These are phyloP conservation scores for Wickerhamiella kurtzmanii DNA, from an alignment of 805 yeast species.

Conservation along the genomic window DNA sequence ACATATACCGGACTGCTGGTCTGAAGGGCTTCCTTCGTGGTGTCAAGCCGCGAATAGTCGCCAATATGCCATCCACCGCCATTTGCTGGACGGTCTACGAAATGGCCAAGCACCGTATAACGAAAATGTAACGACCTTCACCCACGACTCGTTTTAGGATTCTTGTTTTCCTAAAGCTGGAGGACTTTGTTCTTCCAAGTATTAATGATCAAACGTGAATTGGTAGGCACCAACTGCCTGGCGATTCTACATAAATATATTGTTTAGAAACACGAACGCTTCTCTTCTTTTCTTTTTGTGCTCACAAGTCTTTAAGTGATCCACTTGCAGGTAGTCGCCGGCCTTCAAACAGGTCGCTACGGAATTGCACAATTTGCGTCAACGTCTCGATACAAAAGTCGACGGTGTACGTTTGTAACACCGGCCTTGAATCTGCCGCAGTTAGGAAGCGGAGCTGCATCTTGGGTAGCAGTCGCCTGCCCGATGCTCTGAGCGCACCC, in stretches of 20 bases:
- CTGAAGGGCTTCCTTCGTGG: conserved; percentile 67
- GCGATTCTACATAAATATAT: no score
- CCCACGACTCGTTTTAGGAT: neutral
- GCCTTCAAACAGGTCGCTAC: conserved; percentile 11
- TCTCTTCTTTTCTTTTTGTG: no score
- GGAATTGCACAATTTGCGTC: conserved; percentile 4
- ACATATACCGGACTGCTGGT: conserved; percentile 37
- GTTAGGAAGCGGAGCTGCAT: conserved; percentile 6
- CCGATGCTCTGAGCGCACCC: neutral
- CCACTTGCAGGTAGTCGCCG: conserved; percentile 3
- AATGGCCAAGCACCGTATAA: conserved; percentile 71
- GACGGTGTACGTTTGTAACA: conserved; percentile 1
- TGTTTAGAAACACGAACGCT: no score
- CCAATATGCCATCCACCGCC: conserved; percentile 92
- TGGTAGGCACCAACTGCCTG: no score
- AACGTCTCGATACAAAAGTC: conserved; percentile 2
- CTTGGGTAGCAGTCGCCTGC: conserved; percentile 3
- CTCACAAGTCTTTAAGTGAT: neutral
- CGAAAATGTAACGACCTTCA: neutral
- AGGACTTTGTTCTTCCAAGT: neutral
- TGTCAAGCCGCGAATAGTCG: conserved; percentile 75
- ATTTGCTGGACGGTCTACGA: conserved; percentile 97
- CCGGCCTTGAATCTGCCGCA: neutral
- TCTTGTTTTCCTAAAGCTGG: neutral
- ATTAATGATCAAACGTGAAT: no score